A percentile compares a stretch with the other conserved stretches of the same genome.
These are phyloP conservation scores for Phaeosphaeriaceae sp. DNA, from an alignment of 2,329 filamentous ascomycete species.

Conservation along the genomic window DNA sequence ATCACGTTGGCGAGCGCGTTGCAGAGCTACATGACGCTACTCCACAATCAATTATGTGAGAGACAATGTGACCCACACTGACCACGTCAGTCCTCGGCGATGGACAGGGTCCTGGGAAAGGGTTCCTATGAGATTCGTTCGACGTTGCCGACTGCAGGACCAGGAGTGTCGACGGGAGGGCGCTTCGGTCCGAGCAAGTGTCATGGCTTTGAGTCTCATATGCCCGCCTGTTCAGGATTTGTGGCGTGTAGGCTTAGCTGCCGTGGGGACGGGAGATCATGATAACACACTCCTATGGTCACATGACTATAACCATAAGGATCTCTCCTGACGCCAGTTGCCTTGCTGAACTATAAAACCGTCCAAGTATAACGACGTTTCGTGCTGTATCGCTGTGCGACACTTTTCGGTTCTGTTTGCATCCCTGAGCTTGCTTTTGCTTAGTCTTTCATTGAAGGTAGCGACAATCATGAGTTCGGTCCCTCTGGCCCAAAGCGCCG, in stretches of 20 bases:
- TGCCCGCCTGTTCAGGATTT: conserved; percentile 20
- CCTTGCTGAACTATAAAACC: conserved; percentile 27
- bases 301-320: conserved; percentile 23
- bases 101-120: conserved; percentile 17
- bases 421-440: neutral
- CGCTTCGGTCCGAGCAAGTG: conserved; percentile 28
- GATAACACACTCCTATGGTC: conserved; percentile 25
- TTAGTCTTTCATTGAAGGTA: neutral
- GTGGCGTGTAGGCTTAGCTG: conserved; percentile 25
- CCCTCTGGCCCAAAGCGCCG: conserved; percentile 53
- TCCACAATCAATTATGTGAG: conserved; percentile 31
- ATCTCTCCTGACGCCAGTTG: neutral
- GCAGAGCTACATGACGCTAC: conserved; percentile 26
- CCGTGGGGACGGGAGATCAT: conserved; percentile 21
- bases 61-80: conserved; percentile 32
- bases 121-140: conserved; percentile 17
- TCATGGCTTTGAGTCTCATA: conserved; percentile 22
- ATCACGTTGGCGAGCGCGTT: conserved; percentile 22
- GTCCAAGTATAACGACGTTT: neutral
- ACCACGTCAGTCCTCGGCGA: conserved; percentile 31
- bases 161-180: conserved; percentile 24
- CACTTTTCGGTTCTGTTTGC: conserved; percentile 19
- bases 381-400: conserved; percentile 1
- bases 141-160: conserved; percentile 25
- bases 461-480: conserved; percentile 20